These are phyloP conservation scores for Lantana camara DNA, from an alignment of 257 asterid species.

Conservation along the genomic window DNA sequence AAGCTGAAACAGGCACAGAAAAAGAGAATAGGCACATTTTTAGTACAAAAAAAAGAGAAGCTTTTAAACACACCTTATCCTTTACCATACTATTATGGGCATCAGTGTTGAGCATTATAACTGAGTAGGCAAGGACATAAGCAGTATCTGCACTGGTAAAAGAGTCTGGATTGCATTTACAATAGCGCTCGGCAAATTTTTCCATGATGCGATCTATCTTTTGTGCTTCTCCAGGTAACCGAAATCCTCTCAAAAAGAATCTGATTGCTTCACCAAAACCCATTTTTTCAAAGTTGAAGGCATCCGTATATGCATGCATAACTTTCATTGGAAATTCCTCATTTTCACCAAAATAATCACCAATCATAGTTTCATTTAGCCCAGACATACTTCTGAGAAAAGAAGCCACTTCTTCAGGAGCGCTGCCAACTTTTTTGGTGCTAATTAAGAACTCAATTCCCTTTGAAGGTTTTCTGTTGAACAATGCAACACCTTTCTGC, in stretches of 20 bases:
- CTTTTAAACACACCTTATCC: slow-evolving; percentile 53
- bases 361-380: slow-evolving; percentile 62
- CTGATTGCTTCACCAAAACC: slow-evolving; percentile 72
- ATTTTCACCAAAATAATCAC: slow-evolving; percentile 74
- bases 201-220: slow-evolving; percentile 78
- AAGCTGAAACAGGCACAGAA: background rate
- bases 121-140: slow-evolving; percentile 74
- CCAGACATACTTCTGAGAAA: slow-evolving; percentile 62
- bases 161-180: slow-evolving; percentile 66
- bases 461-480: slow-evolving; percentile 71
- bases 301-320: slow-evolving; percentile 77
- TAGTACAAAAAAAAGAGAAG: slow-evolving; percentile 4
- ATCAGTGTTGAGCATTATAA: slow-evolving; percentile 75
- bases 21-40: background rate
- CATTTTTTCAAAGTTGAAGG: slow-evolving; percentile 62
- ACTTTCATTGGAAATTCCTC: slow-evolving; percentile 69
- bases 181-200: slow-evolving; percentile 76
- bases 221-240: slow-evolving; percentile 78
- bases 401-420: slow-evolving; percentile 64
- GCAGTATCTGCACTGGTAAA: slow-evolving; percentile 77
- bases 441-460: slow-evolving; percentile 64
- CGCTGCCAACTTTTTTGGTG: slow-evolving; percentile 52
- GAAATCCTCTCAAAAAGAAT: slow-evolving; percentile 64
- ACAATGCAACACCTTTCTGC: slow-evolving; percentile 74
- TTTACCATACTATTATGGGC: slow-evolving; percentile 74